Percentiles rank a stretch among this genome's conserved stretches.
Evolutionary conservation across 1,139 yeast genomes (phyloP).

Genomic region (Spencermartinsiella ligniputridi): DNA sequence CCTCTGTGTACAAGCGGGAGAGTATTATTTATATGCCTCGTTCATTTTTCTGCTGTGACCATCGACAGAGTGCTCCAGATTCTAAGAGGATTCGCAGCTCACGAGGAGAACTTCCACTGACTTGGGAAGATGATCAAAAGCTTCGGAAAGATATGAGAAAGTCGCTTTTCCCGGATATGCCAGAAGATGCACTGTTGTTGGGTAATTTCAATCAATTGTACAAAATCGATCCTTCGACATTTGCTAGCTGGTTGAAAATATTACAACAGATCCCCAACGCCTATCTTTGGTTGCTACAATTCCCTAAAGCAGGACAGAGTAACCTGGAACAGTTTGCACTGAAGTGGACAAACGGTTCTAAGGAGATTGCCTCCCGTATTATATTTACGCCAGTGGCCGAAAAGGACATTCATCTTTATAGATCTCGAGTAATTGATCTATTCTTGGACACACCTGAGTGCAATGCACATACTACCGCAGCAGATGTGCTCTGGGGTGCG

Average conservation of each 20-base stretch:
- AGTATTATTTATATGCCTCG: conserved; percentile 32
- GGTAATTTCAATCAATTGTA: conserved; percentile 36
- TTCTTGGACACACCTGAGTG: conserved; percentile 37
- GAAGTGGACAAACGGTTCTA: conserved; percentile 27
- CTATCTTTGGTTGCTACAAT: conserved; percentile 33
- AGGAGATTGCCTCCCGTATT: conserved; percentile 24
- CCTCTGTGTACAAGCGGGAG: conserved; percentile 25
- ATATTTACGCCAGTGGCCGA: conserved; percentile 35
- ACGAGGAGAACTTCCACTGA: conserved; percentile 12
- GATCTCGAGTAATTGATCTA: conserved; percentile 33
- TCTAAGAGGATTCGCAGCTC: conserved; percentile 9
- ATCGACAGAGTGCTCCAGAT: conserved; percentile 33
- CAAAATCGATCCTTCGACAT: conserved; percentile 34
- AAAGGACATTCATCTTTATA: conserved; percentile 30
- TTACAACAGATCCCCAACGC: conserved; percentile 28
- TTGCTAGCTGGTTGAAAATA: conserved; percentile 31
- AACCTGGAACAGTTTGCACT: conserved; percentile 26
- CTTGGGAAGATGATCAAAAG: conserved; percentile 27
- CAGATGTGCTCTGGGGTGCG: conserved; percentile 35
- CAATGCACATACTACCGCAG: conserved; percentile 38
- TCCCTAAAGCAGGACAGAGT: conserved; percentile 31
- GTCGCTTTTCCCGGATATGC: conserved; percentile 28
- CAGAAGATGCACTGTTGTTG: conserved; percentile 28
- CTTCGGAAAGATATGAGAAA: conserved; percentile 25
- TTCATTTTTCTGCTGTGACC: conserved; percentile 35